Evolutionary conservation across 108 stramenopile species (phyloP), one percentile per base, ranked within the genome.

Genomic region (Nannochloropsis oceanica): DNA sequence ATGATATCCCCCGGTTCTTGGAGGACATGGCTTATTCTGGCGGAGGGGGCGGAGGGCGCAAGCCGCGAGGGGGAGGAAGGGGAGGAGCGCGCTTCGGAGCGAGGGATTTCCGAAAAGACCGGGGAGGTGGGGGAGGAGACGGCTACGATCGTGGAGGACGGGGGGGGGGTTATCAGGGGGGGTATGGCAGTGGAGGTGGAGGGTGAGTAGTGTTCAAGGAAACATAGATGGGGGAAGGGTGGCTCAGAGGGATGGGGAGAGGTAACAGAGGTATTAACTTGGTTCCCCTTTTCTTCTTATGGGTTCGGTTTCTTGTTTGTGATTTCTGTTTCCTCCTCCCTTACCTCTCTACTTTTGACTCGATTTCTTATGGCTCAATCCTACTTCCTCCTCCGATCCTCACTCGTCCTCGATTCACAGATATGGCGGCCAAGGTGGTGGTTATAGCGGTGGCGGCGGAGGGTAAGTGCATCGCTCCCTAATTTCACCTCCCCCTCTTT

Each of bases 31-130:
- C 84, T 8, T 86, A 44, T 84, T 44, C 86, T 43, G 86, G 86
- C 73, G 85, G 86, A 27, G 87, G 88, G 12, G 86, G 88, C 13
- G 89, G 89, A 43, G 87, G 87, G 7, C 85, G 87, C 44, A 43
- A 83, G 44, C 18, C 86, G 25, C 83, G 73, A 18, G 83, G 86
- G 10, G 79, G 83, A 8, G 20, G 81, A 24, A 46, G 83, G 27
- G 86, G 82, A 14, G 87, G 87, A 24, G 81, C 85, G 2, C 46
- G 44, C 59, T 88, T 88, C 18, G 87, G 86, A 43, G 87, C 87
- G 11, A 86, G 86, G 84, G 87, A 88, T 80, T 87, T 87, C 86
- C 86, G 87, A 84, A 88, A 87, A 43, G 87, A 88, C 22, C 85
- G 87, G 14, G 87, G 87, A 12, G 87, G 87, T 22, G 86, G 86